Evolutionary conservation across 108 stramenopile genomes (phyloP), one percentile per base, ranked within the genome.

Genomic region (Discostella stelligeroides): DNA sequence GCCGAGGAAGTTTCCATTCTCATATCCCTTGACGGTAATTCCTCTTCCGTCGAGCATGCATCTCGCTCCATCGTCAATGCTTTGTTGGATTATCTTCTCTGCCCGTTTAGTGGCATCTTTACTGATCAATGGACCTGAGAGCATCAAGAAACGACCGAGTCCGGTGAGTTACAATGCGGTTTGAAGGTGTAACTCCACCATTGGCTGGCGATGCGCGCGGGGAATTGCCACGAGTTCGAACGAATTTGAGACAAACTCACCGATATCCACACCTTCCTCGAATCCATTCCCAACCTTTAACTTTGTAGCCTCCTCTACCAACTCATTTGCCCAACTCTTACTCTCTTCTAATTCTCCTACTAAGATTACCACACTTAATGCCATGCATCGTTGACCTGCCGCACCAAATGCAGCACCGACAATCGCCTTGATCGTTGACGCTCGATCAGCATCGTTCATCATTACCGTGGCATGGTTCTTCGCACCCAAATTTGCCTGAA

Each of bases 361-460:
- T 53, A 97, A 77, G 37, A 97, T 82, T 15, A 87, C 70, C 4
- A 81, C 82, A 51, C 75, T 79, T 17, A 97, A 63, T 38, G 98
- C 97, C 98, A 98, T 98, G 76, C 98, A 98, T 34, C 97, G 79
- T 82, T 98, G 95, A 25, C 97, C 97, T 1, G 97, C 96, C 12
- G 96, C 96, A 4, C 97, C 97, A 79, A 92, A 91, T 7, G 84
- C 90, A 15, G 92, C 92, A 13, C 92, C 94, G 7, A 83, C 86
- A 18, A 97, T 25, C 13, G 95, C 90, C 68, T 88, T 86, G 25
- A 94, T 63, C 0, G 91, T 82, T n/a, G 85, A 84, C n/a, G 63
- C 84, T 42, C 82, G 74, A 68, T 76, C 21, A 49, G 20, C 48
- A 75, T 98, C 98, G n/a, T 91, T 85, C 63, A 97, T 70, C 17